Evolutionary conservation across 768 basidiomycete genomes (phyloP).

Genomic region (Collybia nuda): DNA sequence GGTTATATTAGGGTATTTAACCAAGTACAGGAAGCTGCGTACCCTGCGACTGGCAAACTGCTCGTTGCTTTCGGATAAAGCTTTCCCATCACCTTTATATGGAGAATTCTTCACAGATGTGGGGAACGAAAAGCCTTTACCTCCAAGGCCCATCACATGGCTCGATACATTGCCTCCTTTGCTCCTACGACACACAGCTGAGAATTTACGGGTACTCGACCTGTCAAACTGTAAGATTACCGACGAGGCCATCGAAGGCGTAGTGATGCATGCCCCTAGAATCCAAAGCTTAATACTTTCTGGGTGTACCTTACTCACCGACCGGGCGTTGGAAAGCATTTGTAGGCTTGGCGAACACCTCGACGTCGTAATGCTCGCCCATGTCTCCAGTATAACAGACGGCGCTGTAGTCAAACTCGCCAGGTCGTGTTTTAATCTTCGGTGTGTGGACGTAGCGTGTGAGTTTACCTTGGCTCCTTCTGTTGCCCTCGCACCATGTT

Average conservation of each 20-base stretch:
- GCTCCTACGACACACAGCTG: constrained; percentile 61
- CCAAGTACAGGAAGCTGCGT: constrained; percentile 57
- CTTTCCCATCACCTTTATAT: constrained; percentile 60
- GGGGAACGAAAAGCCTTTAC: constrained; percentile 48
- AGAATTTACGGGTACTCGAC: constrained; percentile 78
- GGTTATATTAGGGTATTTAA: constrained; percentile 8
- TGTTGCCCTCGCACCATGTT: constrained; percentile 2
- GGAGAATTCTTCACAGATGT: constrained; percentile 19
- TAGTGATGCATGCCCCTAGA: constrained; percentile 72
- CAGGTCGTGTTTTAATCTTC: constrained; percentile 67
- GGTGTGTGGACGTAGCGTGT: constrained; percentile 89
- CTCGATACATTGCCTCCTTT: constrained; percentile 63
- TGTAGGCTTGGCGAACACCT: constrained; percentile 72
- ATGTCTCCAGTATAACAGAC: constrained; percentile 82
- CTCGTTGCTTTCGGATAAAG: constrained; percentile 71
- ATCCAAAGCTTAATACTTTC: constrained; percentile 77
- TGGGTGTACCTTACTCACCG: constrained; percentile 75
- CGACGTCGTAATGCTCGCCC: constrained; percentile 79
- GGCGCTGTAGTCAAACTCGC: constrained; percentile 65
- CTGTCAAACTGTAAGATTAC: constrained; percentile 74
- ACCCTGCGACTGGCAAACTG: constrained; percentile 80
- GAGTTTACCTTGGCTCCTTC: constrained; percentile 31
- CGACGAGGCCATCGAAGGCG: constrained; percentile 74
- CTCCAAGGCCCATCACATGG: constrained; percentile 58
- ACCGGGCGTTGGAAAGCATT: constrained; percentile 66